A percentile compares a stretch with the other conserved stretches of the same genome.
Evolutionary conservation across 495 filamentous ascomycete genomes (phyloP).

Genomic region (Penicillium parvum): DNA sequence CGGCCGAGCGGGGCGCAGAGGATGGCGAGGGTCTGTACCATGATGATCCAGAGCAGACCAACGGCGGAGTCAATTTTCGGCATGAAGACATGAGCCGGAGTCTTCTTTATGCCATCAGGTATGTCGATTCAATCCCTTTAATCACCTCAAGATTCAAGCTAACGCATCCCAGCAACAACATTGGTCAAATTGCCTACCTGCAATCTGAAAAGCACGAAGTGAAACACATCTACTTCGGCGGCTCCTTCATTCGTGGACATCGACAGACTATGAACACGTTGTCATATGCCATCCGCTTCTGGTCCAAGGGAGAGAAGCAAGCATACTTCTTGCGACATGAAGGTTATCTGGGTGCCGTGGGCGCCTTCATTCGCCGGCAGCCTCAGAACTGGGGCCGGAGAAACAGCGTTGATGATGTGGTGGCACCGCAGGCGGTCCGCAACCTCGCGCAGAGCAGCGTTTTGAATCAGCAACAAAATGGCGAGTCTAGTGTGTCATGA

Average conservation of each 20-base stretch:
- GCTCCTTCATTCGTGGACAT: conserved; percentile 94
- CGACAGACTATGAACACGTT: conserved; percentile 96
- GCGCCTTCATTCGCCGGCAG: conserved; percentile 88
- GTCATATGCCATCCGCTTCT: conserved; percentile 93
- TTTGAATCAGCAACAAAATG: conserved; percentile 14
- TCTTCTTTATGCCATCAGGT: conserved; percentile 79
- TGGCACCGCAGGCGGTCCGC: conserved; percentile 29
- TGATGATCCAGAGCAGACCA: conserved; percentile 37
- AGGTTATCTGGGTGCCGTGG: conserved; percentile 93
- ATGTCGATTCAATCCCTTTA: conserved; percentile 9
- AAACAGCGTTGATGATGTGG: conserved; percentile 58
- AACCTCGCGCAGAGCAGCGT: conserved; percentile 19
- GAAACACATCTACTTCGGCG: conserved; percentile 94
- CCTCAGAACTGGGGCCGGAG: conserved; percentile 88
- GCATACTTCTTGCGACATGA: conserved; percentile 96
- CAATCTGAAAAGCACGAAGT: conserved; percentile 89
- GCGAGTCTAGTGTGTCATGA: conserved; percentile 13
- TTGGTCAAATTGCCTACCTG: conserved; percentile 94
- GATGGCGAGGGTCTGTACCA: conserved; percentile 62
- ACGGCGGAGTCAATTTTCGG: conserved; percentile 43
- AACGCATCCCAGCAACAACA: conserved; percentile 70
- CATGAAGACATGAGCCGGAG: conserved; percentile 65
- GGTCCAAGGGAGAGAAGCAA: conserved; percentile 89
- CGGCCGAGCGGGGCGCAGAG: conserved; percentile 71
- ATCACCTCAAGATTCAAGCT: conserved; percentile 6